A percentile compares a stretch with the other conserved stretches of the same genome.
phyloP scores from a whole-genome alignment of 495 filamentous ascomycete species.

The Annulohypoxylon moriforme region DNA sequence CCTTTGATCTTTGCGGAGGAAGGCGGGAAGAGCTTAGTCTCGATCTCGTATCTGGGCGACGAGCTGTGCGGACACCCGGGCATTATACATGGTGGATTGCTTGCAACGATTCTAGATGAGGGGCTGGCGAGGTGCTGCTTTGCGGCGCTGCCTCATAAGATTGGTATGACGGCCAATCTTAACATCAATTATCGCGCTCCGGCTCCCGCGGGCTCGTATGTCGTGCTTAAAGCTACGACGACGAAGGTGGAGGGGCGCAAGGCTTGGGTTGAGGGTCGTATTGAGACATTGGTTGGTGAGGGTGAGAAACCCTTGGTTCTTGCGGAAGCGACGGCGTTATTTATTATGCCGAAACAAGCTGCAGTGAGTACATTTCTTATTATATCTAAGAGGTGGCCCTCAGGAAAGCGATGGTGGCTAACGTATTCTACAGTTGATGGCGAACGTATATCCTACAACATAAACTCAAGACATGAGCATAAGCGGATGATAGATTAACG shows the following conservation, averaged over 20 bases:
- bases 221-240: slow-evolving; percentile 83
- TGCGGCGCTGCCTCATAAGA: slow-evolving; percentile 84
- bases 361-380: slow-evolving; percentile 63
- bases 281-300: slow-evolving; percentile 78
- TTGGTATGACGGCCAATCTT: slow-evolving; percentile 91
- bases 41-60: slow-evolving; percentile 81
- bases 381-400: not conserved
- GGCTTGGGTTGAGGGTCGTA: slow-evolving; percentile 92
- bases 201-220: slow-evolving; percentile 76
- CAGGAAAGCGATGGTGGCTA: not conserved
- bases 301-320: slow-evolving; percentile 72
- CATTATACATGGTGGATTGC: slow-evolving; percentile 88
- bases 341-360: slow-evolving; percentile 88
- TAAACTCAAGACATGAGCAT: slow-evolving; percentile 10
- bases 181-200: slow-evolving; percentile 90
- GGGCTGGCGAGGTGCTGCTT: slow-evolving; percentile 92
- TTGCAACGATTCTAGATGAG: slow-evolving; percentile 94
- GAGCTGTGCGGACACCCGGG: slow-evolving; percentile 92
- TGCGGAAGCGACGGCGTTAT: slow-evolving; percentile 84
- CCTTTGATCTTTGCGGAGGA: slow-evolving; percentile 79
- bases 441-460: slow-evolving; percentile 56
- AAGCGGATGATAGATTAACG: not conserved
- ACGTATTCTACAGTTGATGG: slow-evolving; percentile 52
- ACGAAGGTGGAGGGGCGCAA: slow-evolving; percentile 93
- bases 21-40: slow-evolving; percentile 76